Conservation (phyloP, 495 filamentous ascomycete species). For the Cercophora sp. region DNA sequence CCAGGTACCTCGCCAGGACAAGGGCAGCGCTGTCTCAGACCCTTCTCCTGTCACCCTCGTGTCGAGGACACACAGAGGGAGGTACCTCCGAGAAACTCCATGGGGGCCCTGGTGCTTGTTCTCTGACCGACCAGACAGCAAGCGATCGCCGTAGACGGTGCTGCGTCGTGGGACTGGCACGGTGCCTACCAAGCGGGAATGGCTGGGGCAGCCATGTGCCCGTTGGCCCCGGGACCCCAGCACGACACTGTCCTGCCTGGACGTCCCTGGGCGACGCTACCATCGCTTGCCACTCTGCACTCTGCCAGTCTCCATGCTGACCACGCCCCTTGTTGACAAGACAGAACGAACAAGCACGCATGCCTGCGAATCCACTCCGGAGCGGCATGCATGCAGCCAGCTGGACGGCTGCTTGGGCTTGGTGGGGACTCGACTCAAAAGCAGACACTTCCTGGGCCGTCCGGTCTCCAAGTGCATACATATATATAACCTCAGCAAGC, state of each 20-base stretch:
- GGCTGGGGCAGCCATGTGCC: conserved; percentile 13
- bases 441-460: conserved; percentile 18
- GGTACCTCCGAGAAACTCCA: conserved; percentile 17
- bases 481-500: conserved; percentile 30
- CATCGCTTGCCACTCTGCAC: conserved; percentile 4
- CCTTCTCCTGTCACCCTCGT: conserved; percentile 24
- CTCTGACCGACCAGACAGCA: too few relatives aligned
- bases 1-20: conserved; percentile 13
- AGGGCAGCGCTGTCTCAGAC: conserved; percentile 24
- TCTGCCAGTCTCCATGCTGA: conserved; percentile 7
- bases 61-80: conserved; percentile 12
- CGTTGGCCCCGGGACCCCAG: not conserved
- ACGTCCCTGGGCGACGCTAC: too few relatives aligned
- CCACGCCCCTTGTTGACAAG: conserved; percentile 15
- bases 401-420: not conserved
- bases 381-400: conserved; percentile 15
- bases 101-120: conserved; percentile 6
- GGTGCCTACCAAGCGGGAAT: conserved; percentile 5
- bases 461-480: conserved; percentile 17
- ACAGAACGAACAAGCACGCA: not conserved
- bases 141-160: too few relatives aligned
- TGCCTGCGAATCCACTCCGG: conserved; percentile 2
- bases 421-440: conserved; percentile 16
- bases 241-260: conserved; percentile 8
- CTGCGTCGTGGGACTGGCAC: not conserved